Conservation (phyloP, 495 filamentous ascomycete genomes). For the Aspergillus incahuasiensis region DNA sequence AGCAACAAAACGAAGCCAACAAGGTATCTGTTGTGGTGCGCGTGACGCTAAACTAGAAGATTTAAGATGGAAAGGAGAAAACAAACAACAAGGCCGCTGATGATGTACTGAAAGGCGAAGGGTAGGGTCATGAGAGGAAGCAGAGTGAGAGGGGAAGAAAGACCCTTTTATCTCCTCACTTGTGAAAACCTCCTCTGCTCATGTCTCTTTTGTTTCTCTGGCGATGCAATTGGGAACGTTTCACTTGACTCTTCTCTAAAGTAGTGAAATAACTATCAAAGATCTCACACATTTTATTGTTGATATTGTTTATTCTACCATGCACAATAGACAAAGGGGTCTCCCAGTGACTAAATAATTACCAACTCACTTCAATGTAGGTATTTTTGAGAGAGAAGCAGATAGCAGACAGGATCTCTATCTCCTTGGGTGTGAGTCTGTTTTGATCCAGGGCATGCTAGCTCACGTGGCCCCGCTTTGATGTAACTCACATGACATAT, state of each 20-base stretch:
- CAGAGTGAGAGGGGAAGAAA: background rate
- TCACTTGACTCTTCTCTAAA: background rate
- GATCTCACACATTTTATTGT: too few relatives aligned
- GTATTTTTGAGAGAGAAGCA: too few relatives aligned
- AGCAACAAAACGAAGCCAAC: background rate
- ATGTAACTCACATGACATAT: conserved; percentile 8
- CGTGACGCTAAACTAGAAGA: background rate
- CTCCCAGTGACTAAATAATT: background rate
- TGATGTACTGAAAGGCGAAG: background rate
- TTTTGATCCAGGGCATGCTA: conserved; percentile 10
- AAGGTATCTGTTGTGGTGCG: background rate
- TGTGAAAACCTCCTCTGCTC: background rate
- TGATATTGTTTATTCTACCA: background rate
- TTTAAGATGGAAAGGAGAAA: background rate
- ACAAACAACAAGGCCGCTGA: background rate
- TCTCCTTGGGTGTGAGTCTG: background rate
- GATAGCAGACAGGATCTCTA: too few relatives aligned
- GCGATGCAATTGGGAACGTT: background rate
- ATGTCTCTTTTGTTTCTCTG: background rate
- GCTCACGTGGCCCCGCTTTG: conserved; percentile 8
- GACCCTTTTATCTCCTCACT: background rate
- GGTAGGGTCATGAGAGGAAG: background rate
- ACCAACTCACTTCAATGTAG: background rate
- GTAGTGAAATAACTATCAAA: too few relatives aligned
- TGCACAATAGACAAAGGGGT: background rate